phyloP scores from a whole-genome alignment of 495 filamentous ascomycete genomes.

The Neurospora discreta region DNA sequence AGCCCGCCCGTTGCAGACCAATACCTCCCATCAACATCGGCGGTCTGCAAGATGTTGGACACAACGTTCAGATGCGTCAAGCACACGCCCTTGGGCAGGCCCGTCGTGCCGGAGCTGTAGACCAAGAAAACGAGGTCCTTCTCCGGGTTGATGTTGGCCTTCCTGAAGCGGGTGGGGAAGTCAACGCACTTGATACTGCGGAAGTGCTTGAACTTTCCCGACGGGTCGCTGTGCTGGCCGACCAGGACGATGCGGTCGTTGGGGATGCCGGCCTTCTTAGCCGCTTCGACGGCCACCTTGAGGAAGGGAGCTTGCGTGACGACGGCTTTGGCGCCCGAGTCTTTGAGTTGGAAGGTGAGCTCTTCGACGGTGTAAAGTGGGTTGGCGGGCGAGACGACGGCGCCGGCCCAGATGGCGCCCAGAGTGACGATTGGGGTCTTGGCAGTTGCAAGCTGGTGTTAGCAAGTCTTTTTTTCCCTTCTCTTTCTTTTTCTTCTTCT shows the following conservation, averaged over 20 bases:
- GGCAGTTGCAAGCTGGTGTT: neutral
- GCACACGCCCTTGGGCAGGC: slow-evolving; percentile 88
- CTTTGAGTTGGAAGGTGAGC: slow-evolving; percentile 76
- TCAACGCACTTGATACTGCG: slow-evolving; percentile 53
- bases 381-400: slow-evolving; percentile 71
- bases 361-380: slow-evolving; percentile 80
- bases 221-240: slow-evolving; percentile 58
- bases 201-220: slow-evolving; percentile 60
- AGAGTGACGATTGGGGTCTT: slow-evolving; percentile 61
- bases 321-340: slow-evolving; percentile 66
- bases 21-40: slow-evolving; percentile 46
- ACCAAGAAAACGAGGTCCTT: slow-evolving; percentile 58
- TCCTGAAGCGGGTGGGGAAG: slow-evolving; percentile 20
- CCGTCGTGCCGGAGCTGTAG: slow-evolving; percentile 87
- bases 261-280: slow-evolving; percentile 53
- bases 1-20: slow-evolving; percentile 48
- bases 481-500: neutral
- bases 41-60: slow-evolving; percentile 47
- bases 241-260: slow-evolving; percentile 62
- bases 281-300: slow-evolving; percentile 52
- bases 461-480: neutral
- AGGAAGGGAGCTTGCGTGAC: slow-evolving; percentile 57
- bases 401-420: slow-evolving; percentile 78
- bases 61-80: slow-evolving; percentile 75
- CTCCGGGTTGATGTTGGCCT: slow-evolving; percentile 35